Conservation (phyloP, 345 rosid genomes). For the Populus davidiana region DNA sequence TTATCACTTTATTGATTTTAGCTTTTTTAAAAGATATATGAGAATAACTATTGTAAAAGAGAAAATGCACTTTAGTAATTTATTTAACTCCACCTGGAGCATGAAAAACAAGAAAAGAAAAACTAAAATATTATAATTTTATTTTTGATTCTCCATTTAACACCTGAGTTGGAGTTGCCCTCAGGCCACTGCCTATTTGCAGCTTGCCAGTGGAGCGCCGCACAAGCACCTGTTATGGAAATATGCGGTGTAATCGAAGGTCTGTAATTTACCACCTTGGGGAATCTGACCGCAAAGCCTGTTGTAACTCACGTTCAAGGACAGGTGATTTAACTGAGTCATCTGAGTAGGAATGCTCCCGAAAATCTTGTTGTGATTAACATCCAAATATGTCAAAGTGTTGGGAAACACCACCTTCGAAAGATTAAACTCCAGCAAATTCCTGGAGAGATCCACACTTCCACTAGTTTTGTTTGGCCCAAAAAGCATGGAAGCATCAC, state of each 20-base stretch:
- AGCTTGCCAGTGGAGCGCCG: not conserved
- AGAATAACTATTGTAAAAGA: too few species aligned
- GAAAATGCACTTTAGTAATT: too few species aligned
- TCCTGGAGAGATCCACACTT: slow-evolving; percentile 54
- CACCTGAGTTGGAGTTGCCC: too few species aligned
- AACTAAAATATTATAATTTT: too few species aligned
- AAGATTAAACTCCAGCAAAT: slow-evolving; percentile 54
- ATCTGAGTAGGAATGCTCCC: slow-evolving; percentile 53
- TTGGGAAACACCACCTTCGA: slow-evolving; percentile 41
- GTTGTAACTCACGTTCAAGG: slow-evolving; percentile 35
- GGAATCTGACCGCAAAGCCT: slow-evolving; percentile 15
- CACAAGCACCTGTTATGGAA: not conserved
- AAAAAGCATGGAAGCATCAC: slow-evolving; percentile 63
- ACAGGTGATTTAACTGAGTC: slow-evolving; percentile 36
- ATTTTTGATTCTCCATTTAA: too few species aligned
- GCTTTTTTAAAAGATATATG: too few species aligned
- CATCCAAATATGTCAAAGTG: slow-evolving; percentile 44
- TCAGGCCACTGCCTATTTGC: not conserved
- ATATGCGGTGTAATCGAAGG: not conserved
- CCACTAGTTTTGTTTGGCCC: slow-evolving; percentile 51
- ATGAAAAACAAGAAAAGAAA: too few species aligned
- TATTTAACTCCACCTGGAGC: too few species aligned
- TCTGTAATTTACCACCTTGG: not conserved
- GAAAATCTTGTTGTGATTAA: slow-evolving; percentile 62
- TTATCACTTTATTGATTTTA: too few species aligned